Base-by-base conservation (phyloP, 257 asterid genomes). In the Cordia subcordata region DNA sequence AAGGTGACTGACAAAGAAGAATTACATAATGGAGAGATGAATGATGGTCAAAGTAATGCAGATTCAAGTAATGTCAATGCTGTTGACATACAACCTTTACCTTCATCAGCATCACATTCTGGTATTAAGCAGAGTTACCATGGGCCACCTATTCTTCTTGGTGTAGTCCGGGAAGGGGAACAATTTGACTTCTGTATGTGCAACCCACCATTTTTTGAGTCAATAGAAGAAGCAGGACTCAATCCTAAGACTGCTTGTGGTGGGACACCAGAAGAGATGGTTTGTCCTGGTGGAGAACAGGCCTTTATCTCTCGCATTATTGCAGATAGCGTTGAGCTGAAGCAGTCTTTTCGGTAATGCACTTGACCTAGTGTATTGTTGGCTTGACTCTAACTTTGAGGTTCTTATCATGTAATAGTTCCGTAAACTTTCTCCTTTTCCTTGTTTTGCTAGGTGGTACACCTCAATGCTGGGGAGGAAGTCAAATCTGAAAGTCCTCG, bases 211-310 rank as follows among this genome's bases (percentile, higher is more conserved):
- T 88, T 88, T 75, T 92, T 92, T 62, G 91, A 86, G 81, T 72
- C 91, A 1, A 88, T 92, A 82, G 87, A 88, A 47, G 94, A 81
- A 75, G 90, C 96, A 21, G 99, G 99, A 64, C 67, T 82, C 66
- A 92, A 88, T 71, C 96, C 96, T 1, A 92, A 86, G 77, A 92
- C 99, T 58, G 76, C 96, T 73, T 92, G 96, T 81, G 99, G 96
- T 72, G 96, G 99, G 68, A 92, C 96, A 68, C 55, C 77, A 1
- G 76, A 74, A 58, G 99, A 92, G 81, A 92, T 92, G 99, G 96
- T 84, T 39, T 92, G 96, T 77, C 75, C 78, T 32, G 97, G 99
- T 39, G 96, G 96, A 4, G 99, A 88, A 67, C 74, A 64, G 55
- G 86, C 87, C 60, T 92, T 92, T 68, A 80, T 92, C 49, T 45